Evolutionary conservation across 768 basidiomycete genomes (phyloP), one percentile per base, ranked within the genome.

Genomic region (Phaeolepiota aurea): DNA sequence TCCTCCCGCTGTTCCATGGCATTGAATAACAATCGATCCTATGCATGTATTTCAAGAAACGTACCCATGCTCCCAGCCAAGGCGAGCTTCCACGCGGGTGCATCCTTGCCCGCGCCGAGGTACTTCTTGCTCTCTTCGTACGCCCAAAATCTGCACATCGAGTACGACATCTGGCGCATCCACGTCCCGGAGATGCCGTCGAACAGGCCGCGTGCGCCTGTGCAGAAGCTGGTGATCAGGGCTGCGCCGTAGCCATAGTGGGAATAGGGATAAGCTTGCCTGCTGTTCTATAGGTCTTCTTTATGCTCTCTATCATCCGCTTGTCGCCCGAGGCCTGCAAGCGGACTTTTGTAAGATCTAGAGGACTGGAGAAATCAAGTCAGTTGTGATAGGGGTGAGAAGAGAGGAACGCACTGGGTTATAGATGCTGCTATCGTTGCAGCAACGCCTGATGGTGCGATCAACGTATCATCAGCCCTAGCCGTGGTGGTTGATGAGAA

Each of bases 81-180:
- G 1, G 81, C 87, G 32, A 93, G 70, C 58, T 88, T 78, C 81
- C 82, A 92, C 9, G 86, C 78, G 2, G 88, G 78, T 0, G 82
- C 72, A 48, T 84, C 71, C 52, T 76, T 71, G 22, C 76, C 76
- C 7, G 84, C 83, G 15, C 85, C 85, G 0, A 92, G 51, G 4
- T 82, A 48, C 66, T 83, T 88, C 71, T 91, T 93, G 57, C 82
- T 87, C 65, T 87, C 84, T 47, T 92, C 89, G 58, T 92, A 90
- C 12, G 86, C 87, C 78, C 87, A 91, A 67, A 91, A 93, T n/a
- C 89, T 72, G 58, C 87, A 89, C 57, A 91, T 68, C 32, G 86
- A 89, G 63, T 93, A 93, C 22, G 81, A 86, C 87, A 92, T 89
- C 63, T 94, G 90, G 20, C 90, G 76, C 61, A 94, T 62, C 78